A percentile compares a stretch with the other conserved stretches of the same genome.
Evolutionary conservation across 306 rosid species (phyloP).

Genomic region (Fragaria vesca): DNA sequence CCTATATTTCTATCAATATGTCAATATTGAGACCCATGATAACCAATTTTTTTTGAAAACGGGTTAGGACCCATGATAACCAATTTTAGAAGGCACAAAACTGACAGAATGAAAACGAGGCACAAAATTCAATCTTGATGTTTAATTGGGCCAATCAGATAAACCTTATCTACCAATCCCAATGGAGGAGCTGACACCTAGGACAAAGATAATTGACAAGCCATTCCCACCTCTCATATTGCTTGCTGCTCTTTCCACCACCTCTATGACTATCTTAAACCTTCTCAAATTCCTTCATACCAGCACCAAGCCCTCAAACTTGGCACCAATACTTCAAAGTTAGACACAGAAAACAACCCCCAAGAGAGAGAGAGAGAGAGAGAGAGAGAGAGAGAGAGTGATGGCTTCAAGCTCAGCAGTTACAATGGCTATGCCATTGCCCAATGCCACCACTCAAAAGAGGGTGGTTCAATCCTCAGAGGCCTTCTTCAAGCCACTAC

Average conservation of each 20-base stretch:
- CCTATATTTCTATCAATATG: not conserved
- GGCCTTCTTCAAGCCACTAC: constrained; percentile 60
- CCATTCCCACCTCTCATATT: constrained; percentile 46
- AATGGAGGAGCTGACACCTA: constrained; percentile 65
- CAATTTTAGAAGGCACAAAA: not conserved
- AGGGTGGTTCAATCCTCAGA: constrained; percentile 40
- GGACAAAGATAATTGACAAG: constrained; percentile 44
- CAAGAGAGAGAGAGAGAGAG: no score
- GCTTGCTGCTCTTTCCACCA: constrained; percentile 22
- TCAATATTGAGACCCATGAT: not conserved
- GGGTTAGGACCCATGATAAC: not conserved
- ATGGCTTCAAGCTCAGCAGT: constrained; percentile 83
- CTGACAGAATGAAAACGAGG: not conserved
- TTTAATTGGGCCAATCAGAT: constrained; percentile 56
- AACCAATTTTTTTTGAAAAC: no score
- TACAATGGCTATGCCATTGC: constrained; percentile 71
- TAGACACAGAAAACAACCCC: constrained; percentile 8
- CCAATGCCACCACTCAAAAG: constrained; percentile 44
- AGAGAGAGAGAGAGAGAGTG: not conserved
- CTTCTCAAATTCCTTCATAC: constrained; percentile 2
- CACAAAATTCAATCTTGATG: constrained; percentile 12
- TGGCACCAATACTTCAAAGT: constrained; percentile 6
- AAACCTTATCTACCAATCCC: constrained; percentile 60
- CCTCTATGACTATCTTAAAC: constrained; percentile 30
- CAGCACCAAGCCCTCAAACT: not conserved